Conservation (phyloP, 768 basidiomycete species). For the Hortiboletus campestris region DNA sequence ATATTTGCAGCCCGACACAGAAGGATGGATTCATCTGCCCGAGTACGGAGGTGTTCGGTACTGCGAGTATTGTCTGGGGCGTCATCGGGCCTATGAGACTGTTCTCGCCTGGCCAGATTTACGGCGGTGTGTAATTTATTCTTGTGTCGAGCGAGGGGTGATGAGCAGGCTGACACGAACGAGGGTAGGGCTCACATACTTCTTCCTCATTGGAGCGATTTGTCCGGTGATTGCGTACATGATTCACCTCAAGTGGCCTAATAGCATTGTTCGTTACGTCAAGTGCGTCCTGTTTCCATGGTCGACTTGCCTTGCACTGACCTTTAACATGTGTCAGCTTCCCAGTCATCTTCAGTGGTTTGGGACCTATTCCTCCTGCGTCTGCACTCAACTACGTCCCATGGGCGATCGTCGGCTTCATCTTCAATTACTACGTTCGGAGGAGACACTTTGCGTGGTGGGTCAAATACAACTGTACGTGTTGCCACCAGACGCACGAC, state of each 20-base stretch:
- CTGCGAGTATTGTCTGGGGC: constrained; percentile 79
- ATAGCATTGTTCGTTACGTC: constrained; percentile 57
- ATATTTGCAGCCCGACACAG: constrained; percentile 31
- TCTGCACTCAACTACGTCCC: constrained; percentile 64
- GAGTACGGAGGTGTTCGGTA: constrained; percentile 68
- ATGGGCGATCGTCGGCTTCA: constrained; percentile 63
- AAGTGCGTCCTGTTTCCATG: constrained; percentile 44
- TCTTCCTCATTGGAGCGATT: constrained; percentile 75
- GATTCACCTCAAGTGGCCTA: constrained; percentile 58
- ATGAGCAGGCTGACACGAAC: background rate
- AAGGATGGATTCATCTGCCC: constrained; percentile 68
- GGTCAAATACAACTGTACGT: constrained; percentile 51
- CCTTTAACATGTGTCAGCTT: constrained; percentile 27
- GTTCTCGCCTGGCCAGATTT: constrained; percentile 65
- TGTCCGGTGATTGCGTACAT: constrained; percentile 57
- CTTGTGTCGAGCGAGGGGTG: background rate
- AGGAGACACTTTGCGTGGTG: constrained; percentile 65
- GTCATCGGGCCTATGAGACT: constrained; percentile 75
- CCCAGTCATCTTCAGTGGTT: constrained; percentile 54
- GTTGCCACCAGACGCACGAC: background rate
- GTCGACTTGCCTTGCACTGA: background rate
- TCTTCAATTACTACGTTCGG: constrained; percentile 63
- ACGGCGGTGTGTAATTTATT: constrained; percentile 38
- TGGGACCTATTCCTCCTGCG: constrained; percentile 62
- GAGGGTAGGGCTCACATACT: constrained; percentile 49